Evolutionary conservation across 371 early-diverging fungal genomes (phyloP).

Genomic region (Mucor racemosus): DNA sequence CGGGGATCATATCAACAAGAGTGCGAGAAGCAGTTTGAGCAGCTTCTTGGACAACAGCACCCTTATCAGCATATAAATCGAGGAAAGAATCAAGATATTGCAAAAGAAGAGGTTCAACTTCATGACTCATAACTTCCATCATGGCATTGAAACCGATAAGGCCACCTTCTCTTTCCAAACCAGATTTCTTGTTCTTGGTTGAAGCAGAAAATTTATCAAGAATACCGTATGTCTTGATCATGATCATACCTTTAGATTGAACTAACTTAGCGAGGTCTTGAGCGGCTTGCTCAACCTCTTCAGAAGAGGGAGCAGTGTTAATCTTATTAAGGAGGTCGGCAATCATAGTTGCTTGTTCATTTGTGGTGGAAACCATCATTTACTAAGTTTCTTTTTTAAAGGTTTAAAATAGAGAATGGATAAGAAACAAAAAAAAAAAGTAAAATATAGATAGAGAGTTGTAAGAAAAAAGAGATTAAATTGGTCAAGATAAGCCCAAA

Average conservation of each 20-base stretch:
- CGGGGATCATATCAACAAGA: conserved; percentile 55
- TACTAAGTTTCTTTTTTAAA: conserved; percentile 3
- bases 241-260: conserved; percentile 54
- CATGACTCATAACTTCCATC: conserved; percentile 56
- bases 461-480: neutral
- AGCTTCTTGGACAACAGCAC: conserved; percentile 72
- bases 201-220: conserved; percentile 60
- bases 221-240: conserved; percentile 62
- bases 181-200: conserved; percentile 73
- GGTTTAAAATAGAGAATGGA: neutral
- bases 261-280: conserved; percentile 56
- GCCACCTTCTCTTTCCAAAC: conserved; percentile 74
- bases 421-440: neutral
- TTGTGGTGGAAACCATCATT: conserved; percentile 33
- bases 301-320: conserved; percentile 62
- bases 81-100: conserved; percentile 60
- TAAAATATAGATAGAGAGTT: conserved; percentile 2
- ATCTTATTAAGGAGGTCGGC: conserved; percentile 56
- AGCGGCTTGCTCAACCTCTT: conserved; percentile 64
- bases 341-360: conserved; percentile 37
- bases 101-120: conserved; percentile 68
- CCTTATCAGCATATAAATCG: conserved; percentile 76
- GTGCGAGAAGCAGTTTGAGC: conserved; percentile 65
- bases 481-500: neutral
- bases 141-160: conserved; percentile 73